Conservation (phyloP, 495 filamentous ascomycete species). For the Arthonia radiata region DNA sequence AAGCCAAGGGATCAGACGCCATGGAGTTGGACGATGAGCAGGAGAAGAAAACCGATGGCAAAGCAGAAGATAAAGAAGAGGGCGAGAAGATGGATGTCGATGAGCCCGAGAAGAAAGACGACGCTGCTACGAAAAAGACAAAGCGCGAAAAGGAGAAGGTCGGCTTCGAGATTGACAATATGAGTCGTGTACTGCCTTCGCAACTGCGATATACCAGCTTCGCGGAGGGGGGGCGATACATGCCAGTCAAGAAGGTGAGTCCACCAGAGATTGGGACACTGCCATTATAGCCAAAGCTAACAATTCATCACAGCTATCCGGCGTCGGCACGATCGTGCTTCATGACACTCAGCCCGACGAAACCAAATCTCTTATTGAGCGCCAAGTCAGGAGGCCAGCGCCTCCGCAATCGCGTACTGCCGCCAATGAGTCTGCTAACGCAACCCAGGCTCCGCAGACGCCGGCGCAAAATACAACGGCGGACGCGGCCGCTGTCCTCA, state of each 20-base stretch:
- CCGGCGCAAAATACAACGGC: constrained; percentile 28
- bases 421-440: constrained; percentile 8
- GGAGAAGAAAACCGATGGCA: constrained; percentile 34
- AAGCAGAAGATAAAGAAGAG: constrained; percentile 20
- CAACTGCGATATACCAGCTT: constrained; percentile 93
- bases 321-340: constrained; percentile 75
- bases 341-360: constrained; percentile 65
- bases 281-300: not conserved
- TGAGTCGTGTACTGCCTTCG: constrained; percentile 77
- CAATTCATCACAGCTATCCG: constrained; percentile 44
- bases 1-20: constrained; percentile 47
- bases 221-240: constrained; percentile 54
- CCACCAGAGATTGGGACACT: constrained; percentile 4
- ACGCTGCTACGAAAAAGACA: constrained; percentile 36
- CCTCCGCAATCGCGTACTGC: constrained; percentile 3
- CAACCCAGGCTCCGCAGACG: constrained; percentile 3
- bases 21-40: constrained; percentile 79
- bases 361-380: constrained; percentile 52
- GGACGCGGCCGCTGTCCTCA: constrained; percentile 57
- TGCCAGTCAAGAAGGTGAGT: constrained; percentile 83
- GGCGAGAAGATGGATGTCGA: constrained; percentile 33
- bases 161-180: constrained; percentile 87
- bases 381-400: constrained; percentile 34
- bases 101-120: constrained; percentile 25
- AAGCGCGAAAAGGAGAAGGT: constrained; percentile 90